Evolutionary conservation across 1,139 yeast species (phyloP).

Genomic region (Candida buenavistaensis): DNA sequence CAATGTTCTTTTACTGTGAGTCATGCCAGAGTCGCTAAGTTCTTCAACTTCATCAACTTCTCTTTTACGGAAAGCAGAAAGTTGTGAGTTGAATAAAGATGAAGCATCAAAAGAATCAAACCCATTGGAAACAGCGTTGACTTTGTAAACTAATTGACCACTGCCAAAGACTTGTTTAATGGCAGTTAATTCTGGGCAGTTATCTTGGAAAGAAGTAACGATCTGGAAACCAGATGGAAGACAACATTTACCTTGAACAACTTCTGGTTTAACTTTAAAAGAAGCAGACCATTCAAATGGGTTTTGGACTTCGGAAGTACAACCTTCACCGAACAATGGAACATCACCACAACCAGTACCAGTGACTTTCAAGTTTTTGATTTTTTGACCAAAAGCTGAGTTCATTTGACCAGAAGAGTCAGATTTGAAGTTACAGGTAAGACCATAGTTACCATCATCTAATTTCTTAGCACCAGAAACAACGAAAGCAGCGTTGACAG

Average conservation of each 20-base stretch:
- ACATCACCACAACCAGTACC: slow-evolving; percentile 14
- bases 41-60: slow-evolving; percentile 7
- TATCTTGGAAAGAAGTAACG: slow-evolving; percentile 70
- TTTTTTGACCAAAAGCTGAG: slow-evolving; percentile 5
- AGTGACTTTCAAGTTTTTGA: slow-evolving; percentile 7
- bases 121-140: slow-evolving; percentile 4
- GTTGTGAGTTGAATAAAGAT: slow-evolving; percentile 6
- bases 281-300: slow-evolving; percentile 14
- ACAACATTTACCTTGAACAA: slow-evolving; percentile 12
- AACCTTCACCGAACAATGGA: slow-evolving; percentile 8
- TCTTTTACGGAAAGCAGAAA: slow-evolving; percentile 9
- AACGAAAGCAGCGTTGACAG: slow-evolving; percentile 12
- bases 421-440: slow-evolving; percentile 11
- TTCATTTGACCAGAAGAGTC: slow-evolving; percentile 9
- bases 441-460: slow-evolving; percentile 11
- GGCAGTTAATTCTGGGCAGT: slow-evolving; percentile 51
- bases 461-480: slow-evolving; percentile 12
- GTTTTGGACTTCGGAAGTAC: slow-evolving; percentile 5
- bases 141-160: slow-evolving; percentile 5
- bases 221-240: slow-evolving; percentile 12
- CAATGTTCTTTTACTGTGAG: slow-evolving; percentile 10
- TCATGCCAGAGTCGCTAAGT: slow-evolving; percentile 4
- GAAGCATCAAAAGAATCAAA: slow-evolving; percentile 7
- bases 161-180: slow-evolving; percentile 8
- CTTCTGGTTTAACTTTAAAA: slow-evolving; percentile 12